Base-by-base conservation (phyloP, 805 yeast genomes). In the Alloascoidea hylecoeti region DNA sequence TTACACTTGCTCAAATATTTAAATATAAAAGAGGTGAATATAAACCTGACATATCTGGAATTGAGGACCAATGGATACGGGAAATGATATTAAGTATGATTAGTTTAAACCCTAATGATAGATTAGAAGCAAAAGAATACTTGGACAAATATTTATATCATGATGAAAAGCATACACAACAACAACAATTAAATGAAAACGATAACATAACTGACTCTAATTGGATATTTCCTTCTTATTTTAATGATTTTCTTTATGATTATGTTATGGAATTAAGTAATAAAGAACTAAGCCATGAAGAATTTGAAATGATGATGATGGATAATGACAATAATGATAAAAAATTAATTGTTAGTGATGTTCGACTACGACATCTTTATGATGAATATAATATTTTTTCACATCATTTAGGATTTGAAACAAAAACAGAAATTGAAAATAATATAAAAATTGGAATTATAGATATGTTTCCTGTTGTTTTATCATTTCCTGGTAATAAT, bases 1-100 rank as follows among this genome's bases (percentile, higher is more conserved):
- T 92, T 55, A 78, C 94, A 0, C 65, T 92, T 9, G 76, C 97
- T 0, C 95, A 88, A 50, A 61, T 88, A 43, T 89, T 83, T 63
- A 82, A 78, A 55, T 92, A 80, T 56, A 78, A 78, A 48, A 71
- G 70, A 41, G 70, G 75, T 2, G 86, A 80, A 42, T 76, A 68
- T 49, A 53, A 54, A 15, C 94, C 95, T 0, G 75, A 75, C 40
- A 54, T 83, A 35, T 64, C 68, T 4, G 66, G 67, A 2, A 70
- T 83, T 15, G 64, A 64, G 13, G 75, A 77, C 44, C 44, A 49
- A 0, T 47, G 61, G 16, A 63, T 84, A 2, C 65, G 69, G 42
- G 61, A 66, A 18, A 52, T 92, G 45, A 70, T 88, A 2, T 44
- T 52, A 35, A 66, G 70, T 42, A 77, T 92, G 79, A 72, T 84